These are phyloP conservation scores for Andrographis paniculata DNA, from an alignment of 305 asterid genomes.

Conservation along the genomic window DNA sequence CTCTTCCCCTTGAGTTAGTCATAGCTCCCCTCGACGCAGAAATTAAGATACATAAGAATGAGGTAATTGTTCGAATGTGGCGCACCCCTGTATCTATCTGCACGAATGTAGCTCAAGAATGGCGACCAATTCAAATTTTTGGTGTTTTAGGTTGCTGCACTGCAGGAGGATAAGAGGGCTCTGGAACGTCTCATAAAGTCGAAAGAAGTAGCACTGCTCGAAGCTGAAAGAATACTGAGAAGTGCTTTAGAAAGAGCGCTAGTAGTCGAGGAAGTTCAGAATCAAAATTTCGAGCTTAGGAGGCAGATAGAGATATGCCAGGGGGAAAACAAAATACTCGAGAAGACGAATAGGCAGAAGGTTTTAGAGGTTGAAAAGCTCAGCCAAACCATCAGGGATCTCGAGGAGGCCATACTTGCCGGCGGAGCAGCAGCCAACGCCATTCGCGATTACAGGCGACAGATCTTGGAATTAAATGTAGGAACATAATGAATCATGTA, in stretches of 20 bases:
- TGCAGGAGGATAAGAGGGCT: conserved; percentile 73
- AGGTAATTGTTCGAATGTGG: conserved; percentile 33
- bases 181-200: conserved; percentile 69
- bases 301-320: conserved; percentile 86
- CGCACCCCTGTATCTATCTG: background rate
- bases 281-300: conserved; percentile 63
- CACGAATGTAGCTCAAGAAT: background rate
- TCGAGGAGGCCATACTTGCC: conserved; percentile 85
- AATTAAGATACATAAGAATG: conserved; percentile 66
- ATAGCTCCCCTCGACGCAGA: conserved; percentile 96
- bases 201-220: conserved; percentile 80
- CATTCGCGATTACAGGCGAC: conserved; percentile 59
- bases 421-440: conserved; percentile 83
- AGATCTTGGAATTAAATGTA: conserved; percentile 64
- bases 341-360: conserved; percentile 69
- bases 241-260: conserved; percentile 80
- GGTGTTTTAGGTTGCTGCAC: conserved; percentile 45
- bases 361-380: conserved; percentile 82
- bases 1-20: conserved; percentile 54
- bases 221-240: conserved; percentile 70
- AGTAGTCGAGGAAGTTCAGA: conserved; percentile 86
- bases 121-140: background rate
- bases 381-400: conserved; percentile 67
- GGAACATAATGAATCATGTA: background rate
- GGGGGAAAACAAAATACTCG: conserved; percentile 89